Base-by-base conservation (phyloP, 192 early-diverging fungal genomes). In the Coemansia sp. region DNA sequence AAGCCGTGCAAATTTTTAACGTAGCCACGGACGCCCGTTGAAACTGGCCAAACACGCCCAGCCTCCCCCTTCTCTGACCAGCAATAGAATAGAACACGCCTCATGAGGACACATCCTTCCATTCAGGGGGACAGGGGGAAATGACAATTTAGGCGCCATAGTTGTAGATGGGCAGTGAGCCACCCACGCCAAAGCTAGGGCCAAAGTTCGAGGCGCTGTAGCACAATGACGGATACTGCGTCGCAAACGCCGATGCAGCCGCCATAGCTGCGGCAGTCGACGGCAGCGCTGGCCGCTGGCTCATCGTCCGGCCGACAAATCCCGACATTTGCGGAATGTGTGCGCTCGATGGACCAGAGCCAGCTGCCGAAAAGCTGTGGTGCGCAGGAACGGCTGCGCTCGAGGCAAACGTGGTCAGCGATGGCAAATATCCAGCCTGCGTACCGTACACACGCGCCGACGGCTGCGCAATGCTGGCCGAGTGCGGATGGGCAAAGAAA, bases 201-300 rank as follows among this genome's bases (percentile, higher is more conserved):
- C 17, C 36, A 10, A 53, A 25, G 47, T 17, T 31, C 10, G 62
- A 5, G 4, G 52, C 62, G 37, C 38, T 36, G 57, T 73, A 80
- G 65, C 73, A 80, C 64, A 80, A 21, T 36, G 65, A 49, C 31
- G 71, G 71, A 55, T 71, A 80, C 54, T 74, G 71, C 22, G 72
- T 28, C n/a, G 77, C 77, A 19, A 79, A 21, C 10, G 72, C 68
- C 3, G 76, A 67, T 5, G 71, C 76, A 0, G 68, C 59, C n/a
- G 52, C 52, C 26, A 54, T 15, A 25, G 68, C 71, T 17, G 77
- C 69, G 34, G 59, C 42, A 23, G 68, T 57, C 17, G 42, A 49
- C n/a, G 52, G 37, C 48, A 23, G 62, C 44, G 47, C 46, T 6
- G 60, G 67, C 49, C 57, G 73, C 60, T 58, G 58, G 60, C 19